These are phyloP conservation scores for Arachnomyces sp. DNA, from an alignment of 2,329 filamentous ascomycete genomes.

Conservation along the genomic window DNA sequence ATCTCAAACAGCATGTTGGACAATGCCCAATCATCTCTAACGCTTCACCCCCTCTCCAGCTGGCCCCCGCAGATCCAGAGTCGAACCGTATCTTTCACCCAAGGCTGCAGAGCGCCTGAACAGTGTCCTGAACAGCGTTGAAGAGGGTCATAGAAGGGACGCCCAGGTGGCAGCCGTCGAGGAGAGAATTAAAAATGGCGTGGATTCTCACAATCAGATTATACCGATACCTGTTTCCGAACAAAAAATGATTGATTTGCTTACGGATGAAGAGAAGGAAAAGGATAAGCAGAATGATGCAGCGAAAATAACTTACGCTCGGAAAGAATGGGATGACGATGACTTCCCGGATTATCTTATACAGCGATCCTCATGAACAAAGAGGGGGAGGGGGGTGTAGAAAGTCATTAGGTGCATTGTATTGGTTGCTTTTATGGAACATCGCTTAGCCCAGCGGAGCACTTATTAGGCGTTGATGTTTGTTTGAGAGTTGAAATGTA, in stretches of 20 bases:
- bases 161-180: constrained; percentile 83
- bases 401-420: neutral
- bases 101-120: constrained; percentile 87
- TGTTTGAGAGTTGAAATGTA: too few relatives aligned
- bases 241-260: too few relatives aligned
- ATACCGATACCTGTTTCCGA: too few relatives aligned
- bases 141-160: constrained; percentile 85
- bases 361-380: neutral
- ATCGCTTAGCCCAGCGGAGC: too few relatives aligned
- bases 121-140: too few relatives aligned
- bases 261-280: constrained; percentile 65
- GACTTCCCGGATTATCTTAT: constrained; percentile 37
- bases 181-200: constrained; percentile 84
- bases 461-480: too few relatives aligned
- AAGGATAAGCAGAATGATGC: too few relatives aligned
- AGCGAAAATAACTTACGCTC: constrained; percentile 77
- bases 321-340: constrained; percentile 76
- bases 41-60: constrained; percentile 13
- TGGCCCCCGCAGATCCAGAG: constrained; percentile 45
- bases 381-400: neutral
- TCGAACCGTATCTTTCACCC: constrained; percentile 88
- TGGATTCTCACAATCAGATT: too few relatives aligned
- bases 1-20: constrained; percentile 4
- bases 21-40: constrained; percentile 8
- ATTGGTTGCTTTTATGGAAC: neutral